phyloP scores from a whole-genome alignment of 257 asterid genomes.

The Fraxinus cuspidata region DNA sequence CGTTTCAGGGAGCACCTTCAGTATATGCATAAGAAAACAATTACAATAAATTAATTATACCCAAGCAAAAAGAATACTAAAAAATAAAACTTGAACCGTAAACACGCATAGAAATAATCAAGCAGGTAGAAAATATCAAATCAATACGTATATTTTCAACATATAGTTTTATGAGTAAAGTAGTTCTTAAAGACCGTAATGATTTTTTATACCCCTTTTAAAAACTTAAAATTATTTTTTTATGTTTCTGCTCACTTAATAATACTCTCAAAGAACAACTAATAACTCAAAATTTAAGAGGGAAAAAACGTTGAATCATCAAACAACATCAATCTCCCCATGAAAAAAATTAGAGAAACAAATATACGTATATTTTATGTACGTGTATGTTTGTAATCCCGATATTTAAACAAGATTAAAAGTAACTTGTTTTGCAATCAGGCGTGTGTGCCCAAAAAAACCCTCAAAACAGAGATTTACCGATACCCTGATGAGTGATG shows the following conservation, averaged over 20 bases:
- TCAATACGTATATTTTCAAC: not conserved
- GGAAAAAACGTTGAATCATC: not conserved
- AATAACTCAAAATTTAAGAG: not conserved
- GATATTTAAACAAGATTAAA: too few species aligned
- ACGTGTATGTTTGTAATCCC: not conserved
- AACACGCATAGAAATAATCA: not conserved
- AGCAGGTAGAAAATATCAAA: not conserved
- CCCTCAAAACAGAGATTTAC: not conserved
- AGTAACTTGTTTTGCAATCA: not conserved
- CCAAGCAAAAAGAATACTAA: not conserved
- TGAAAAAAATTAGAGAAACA: not conserved
- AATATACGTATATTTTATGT: not conserved
- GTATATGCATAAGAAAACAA: not conserved
- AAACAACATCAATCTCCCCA: not conserved
- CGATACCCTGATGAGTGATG: not conserved
- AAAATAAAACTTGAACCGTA: not conserved
- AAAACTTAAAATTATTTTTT: too few species aligned
- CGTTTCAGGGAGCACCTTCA: not conserved
- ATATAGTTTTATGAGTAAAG: not conserved
- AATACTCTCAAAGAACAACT: not conserved
- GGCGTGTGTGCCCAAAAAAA: not conserved
- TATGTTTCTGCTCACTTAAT: too few species aligned
- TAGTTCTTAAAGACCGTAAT: not conserved
- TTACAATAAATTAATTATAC: not conserved
- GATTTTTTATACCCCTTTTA: not conserved